phyloP scores from a whole-genome alignment of 225 moss, liverwort and hornwort species.

The Rhytidiadelphus loreus region DNA sequence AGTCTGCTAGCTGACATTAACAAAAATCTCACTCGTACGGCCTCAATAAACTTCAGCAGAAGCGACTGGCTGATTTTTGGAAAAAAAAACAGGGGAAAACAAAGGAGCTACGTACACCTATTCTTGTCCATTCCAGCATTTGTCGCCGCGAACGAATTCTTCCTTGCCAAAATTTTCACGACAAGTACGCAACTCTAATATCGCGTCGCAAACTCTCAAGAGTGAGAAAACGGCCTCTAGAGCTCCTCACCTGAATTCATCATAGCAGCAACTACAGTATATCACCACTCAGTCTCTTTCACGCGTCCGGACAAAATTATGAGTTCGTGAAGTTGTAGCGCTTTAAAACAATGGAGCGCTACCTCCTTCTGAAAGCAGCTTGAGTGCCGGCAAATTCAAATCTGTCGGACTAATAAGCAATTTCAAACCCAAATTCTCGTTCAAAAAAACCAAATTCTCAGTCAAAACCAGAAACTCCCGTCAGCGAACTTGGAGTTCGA shows the following conservation, averaged over 20 bases:
- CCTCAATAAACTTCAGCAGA: neutral
- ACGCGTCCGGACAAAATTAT: too few species aligned
- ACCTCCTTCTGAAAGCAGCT: neutral
- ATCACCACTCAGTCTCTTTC: neutral
- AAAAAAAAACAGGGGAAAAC: neutral
- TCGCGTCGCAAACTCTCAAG: neutral
- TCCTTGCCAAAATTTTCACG: neutral
- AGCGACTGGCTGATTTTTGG: neutral
- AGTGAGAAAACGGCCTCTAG: neutral
- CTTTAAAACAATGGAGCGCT: neutral
- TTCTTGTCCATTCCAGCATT: neutral
- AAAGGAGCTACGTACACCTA: neutral
- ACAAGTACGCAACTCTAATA: neutral
- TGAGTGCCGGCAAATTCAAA: neutral
- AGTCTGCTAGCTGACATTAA: neutral
- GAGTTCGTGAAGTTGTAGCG: neutral
- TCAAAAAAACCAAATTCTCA: neutral
- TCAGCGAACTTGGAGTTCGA: neutral
- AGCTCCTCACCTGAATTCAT: neutral
- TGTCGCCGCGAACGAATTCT: neutral
- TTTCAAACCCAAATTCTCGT: neutral
- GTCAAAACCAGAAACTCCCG: neutral
- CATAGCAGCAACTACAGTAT: neutral
- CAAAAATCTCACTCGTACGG: neutral
- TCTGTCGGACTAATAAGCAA: neutral